phyloP scores from a whole-genome alignment of 2,329 filamentous ascomycete species.

The Colletotrichum salicis region DNA sequence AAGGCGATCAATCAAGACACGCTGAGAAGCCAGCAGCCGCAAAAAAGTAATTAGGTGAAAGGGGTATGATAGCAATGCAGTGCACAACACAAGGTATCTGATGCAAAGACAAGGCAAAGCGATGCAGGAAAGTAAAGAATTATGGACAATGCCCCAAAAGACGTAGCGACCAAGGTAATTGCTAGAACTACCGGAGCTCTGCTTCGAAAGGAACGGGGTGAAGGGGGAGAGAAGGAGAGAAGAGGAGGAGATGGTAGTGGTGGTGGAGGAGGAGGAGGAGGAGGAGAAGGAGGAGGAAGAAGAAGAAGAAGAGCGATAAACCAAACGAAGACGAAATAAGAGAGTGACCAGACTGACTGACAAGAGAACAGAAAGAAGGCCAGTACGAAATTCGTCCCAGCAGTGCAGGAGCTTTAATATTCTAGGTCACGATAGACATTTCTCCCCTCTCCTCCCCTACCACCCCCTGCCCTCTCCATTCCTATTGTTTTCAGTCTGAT shows the following conservation, averaged over 20 bases:
- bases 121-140: constrained; percentile 35
- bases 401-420: constrained; percentile 26
- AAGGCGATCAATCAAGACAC: background rate
- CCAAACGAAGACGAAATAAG: constrained; percentile 9
- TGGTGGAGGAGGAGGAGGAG: too few species aligned
- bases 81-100: constrained; percentile 8
- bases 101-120: constrained; percentile 33
- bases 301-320: background rate
- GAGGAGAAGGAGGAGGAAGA: too few species aligned
- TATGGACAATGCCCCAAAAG: constrained; percentile 39
- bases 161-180: constrained; percentile 44
- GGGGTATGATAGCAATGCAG: constrained; percentile 11
- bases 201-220: constrained; percentile 43
- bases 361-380: constrained; percentile 4
- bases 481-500: constrained; percentile 20
- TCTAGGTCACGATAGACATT: background rate
- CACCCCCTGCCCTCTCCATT: background rate
- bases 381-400: background rate
- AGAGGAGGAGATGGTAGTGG: too few species aligned
- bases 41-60: background rate
- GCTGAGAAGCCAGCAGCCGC: background rate
- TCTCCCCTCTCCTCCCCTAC: background rate
- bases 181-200: constrained; percentile 60
- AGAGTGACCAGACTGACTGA: constrained; percentile 34
- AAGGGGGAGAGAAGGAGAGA: constrained; percentile 29